Conservation (phyloP, 768 basidiomycete species). For the Hericium erinaceus region DNA sequence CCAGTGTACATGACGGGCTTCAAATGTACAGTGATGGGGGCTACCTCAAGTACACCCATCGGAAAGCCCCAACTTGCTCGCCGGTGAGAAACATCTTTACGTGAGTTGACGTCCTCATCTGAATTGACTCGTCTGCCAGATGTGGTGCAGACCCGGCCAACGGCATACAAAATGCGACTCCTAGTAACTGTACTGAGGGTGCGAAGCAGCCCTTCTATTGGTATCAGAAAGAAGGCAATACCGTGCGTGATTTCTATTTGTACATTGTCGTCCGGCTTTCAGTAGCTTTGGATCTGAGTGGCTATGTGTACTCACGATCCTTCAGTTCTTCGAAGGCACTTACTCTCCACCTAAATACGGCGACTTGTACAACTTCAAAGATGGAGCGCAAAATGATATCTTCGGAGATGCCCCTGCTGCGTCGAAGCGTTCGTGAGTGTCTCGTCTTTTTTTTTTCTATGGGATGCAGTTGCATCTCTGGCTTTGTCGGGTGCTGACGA, state of each 20-base stretch:
- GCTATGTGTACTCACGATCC: background rate
- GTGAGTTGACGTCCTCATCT: background rate
- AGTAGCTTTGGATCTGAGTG: background rate
- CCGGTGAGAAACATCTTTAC: slow-evolving; percentile 12
- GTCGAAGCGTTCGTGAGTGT: background rate
- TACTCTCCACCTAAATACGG: slow-evolving; percentile 28
- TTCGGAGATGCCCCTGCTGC: slow-evolving; percentile 17
- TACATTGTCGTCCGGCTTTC: background rate
- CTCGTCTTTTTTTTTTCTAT: background rate
- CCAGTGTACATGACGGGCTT: slow-evolving; percentile 32
- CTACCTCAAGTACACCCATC: slow-evolving; percentile 21
- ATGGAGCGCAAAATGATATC: slow-evolving; percentile 37
- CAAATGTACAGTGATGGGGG: slow-evolving; percentile 29
- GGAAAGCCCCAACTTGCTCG: slow-evolving; percentile 24
- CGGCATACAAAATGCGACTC: slow-evolving; percentile 11
- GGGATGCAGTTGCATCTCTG: background rate
- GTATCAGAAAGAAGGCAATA: slow-evolving; percentile 29
- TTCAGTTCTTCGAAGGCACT: slow-evolving; percentile 24
- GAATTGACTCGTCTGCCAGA: slow-evolving; percentile 2
- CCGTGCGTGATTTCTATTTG: slow-evolving; percentile 21
- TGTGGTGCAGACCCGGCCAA: slow-evolving; percentile 26
- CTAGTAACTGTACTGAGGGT: slow-evolving; percentile 30
- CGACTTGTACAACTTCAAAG: slow-evolving; percentile 28
- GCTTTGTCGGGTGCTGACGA: background rate
- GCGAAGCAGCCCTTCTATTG: slow-evolving; percentile 32